Base-by-base conservation (phyloP, 805 yeast species). In the Candida alai region DNA sequence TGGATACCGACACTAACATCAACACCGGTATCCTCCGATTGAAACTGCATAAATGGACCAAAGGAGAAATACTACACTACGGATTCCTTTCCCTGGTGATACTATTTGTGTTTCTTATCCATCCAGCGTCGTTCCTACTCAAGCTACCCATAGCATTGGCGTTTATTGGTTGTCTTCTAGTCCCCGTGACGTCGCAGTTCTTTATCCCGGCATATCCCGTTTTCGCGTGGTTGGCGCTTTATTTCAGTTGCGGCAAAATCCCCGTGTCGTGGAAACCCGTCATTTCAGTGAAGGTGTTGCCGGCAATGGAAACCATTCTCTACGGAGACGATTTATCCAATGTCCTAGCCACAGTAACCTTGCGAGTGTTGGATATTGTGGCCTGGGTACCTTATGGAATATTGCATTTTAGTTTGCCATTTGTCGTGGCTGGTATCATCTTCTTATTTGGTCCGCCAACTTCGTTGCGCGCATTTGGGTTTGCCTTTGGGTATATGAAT, bases 331-430 rank as follows among this genome's bases (percentile, higher is more conserved):
- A 90, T 59, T 68, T 90, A 49, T 79, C 89, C 34, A 84, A 83
- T 47, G 78, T 89, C 16, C 70, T 88, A 49, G 93, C 96, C 1
- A 75, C 89, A 5, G 68, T 78, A 11, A 79, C 83, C 12, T 74
- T 70, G 41, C 56, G 82, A 2, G 47, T 77, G 5, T 63, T 85
- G 36, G 97, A 89, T 54, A 66, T 89, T n/a, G 48, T 86, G 32
- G 96, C 97, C 4, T 89, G 96, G 96, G 60, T 90, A 24, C 97
- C 98, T 2, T 90, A 90, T 54, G 98, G 98, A 2, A 54, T 93
- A 10, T 68, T 85, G 38, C 98, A 90, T 62, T 90, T 85, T 51
- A 78, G 84, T n/a, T 74, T 86, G 10, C 97, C 98, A 3, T 87
- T 89, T 52, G 76, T 90, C 4, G 84, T 85, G 25, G 90, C 97